Base-by-base conservation (phyloP, 179 eudicot species). In the Drosera spatulata region DNA sequence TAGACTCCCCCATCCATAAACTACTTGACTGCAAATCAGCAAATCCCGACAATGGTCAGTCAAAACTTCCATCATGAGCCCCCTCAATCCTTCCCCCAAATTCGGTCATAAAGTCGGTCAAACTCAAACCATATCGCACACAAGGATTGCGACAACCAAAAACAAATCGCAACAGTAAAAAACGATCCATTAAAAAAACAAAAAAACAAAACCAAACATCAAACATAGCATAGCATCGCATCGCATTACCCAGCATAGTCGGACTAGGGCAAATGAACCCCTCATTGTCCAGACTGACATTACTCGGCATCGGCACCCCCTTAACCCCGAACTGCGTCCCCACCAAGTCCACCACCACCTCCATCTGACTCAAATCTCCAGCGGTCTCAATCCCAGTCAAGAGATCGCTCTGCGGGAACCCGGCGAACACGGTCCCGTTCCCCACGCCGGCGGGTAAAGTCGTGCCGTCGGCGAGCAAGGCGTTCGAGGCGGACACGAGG, bases 271-370 rank as follows among this genome's bases (percentile, higher is more conserved):
- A 91, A 7, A 4, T 6, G 53, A 70, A 91, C 4, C 88, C 98
- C 61, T 91, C 96, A 69, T 88, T 91, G 10, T 69, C 82, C 3
- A 91, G 69, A n/a, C 81, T 59, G 10, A 91, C 5, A 66, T 82
- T 78, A 2, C 39, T 38, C 3, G 96, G 98, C 73, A 83, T 10
- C 0, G 98, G 91, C 59, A 79, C 75, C 22, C 4, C 55, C 5
- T 61, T 77, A 39, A 83, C 84, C 2, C 98, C 96, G 15, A 82
- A 91, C 70, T 91, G 91, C 3, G 96, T 88, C 10, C 98, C 98
- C 42, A 74, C 71, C 69, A 91, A 50, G 11, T 74, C 56, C 4
- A 85, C 67, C 50, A 15, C 58, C 12, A 64, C 79, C 39, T 58
- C 42, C 77, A 77, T 83, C 73, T 75, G 85, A 3, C 58, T 68